Percentiles rank a stretch among this genome's conserved stretches.
phyloP scores from a whole-genome alignment of 345 rosid species.

The Lepidium didymum region DNA sequence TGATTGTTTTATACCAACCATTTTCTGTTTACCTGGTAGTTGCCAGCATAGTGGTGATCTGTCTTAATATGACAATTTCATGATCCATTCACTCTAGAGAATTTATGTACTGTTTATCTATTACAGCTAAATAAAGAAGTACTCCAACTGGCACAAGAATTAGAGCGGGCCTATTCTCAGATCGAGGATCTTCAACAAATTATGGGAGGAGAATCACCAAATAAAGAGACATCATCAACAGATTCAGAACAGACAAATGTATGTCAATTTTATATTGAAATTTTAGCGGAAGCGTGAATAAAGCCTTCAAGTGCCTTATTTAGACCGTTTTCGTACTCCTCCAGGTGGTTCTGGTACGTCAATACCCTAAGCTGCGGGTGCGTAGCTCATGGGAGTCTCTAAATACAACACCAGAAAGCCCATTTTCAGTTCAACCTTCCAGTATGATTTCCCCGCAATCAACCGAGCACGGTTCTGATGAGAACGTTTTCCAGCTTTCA shows the following conservation, averaged over 20 bases:
- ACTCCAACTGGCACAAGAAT: constrained; percentile 40
- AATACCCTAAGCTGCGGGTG: constrained; percentile 67
- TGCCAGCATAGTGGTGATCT: background rate
- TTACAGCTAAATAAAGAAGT: constrained; percentile 64
- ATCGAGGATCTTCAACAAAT: constrained; percentile 48
- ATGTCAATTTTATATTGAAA: background rate
- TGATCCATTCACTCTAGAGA: constrained; percentile 2
- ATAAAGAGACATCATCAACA: constrained; percentile 27
- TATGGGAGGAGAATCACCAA: constrained; percentile 32
- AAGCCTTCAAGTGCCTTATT: constrained; percentile 1
- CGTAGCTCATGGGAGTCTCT: constrained; percentile 57
- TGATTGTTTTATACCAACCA: background rate
- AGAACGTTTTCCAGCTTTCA: constrained; percentile 45
- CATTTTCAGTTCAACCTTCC: constrained; percentile 34
- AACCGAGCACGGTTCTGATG: constrained; percentile 51
- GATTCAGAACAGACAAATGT: constrained; percentile 28
- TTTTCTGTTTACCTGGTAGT: background rate
- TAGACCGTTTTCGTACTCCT: constrained; percentile 9
- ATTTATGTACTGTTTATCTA: background rate
- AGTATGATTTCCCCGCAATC: constrained; percentile 46
- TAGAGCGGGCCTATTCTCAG: constrained; percentile 50
- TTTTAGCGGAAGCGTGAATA: background rate
- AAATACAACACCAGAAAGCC: constrained; percentile 33
- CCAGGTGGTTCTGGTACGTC: constrained; percentile 46
- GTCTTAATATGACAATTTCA: background rate